Conservation (phyloP, 2,329 filamentous ascomycete genomes). For the Exophiala xenobiotica region DNA sequence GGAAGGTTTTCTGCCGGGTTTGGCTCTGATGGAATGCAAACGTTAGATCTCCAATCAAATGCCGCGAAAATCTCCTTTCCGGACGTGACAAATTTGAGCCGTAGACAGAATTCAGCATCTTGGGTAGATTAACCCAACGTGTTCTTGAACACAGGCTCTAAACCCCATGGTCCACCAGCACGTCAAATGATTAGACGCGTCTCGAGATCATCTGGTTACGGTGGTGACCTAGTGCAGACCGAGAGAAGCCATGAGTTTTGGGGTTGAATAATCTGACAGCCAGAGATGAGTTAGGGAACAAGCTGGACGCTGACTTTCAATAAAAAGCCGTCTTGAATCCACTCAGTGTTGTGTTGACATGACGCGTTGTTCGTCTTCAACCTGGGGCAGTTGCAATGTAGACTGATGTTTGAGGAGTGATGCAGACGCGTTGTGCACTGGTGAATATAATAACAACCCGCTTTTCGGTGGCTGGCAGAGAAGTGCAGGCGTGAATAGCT, state of each 20-base stretch:
- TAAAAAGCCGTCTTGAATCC: no score
- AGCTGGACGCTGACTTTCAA: no score
- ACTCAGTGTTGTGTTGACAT: background rate
- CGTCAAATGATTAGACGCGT: background rate
- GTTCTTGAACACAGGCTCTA: constrained; percentile 4
- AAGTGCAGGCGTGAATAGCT: no score
- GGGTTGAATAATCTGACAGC: no score
- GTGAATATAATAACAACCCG: no score
- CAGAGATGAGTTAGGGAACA: no score
- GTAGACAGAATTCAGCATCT: constrained; percentile 17
- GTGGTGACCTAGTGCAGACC: no score
- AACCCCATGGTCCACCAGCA: constrained; percentile 22
- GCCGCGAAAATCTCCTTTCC: constrained; percentile 11
- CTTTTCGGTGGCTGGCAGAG: no score
- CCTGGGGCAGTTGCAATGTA: no score
- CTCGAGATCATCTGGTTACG: no score
- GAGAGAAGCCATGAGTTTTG: no score
- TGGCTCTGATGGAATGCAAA: constrained; percentile 9
- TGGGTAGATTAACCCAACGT: constrained; percentile 15
- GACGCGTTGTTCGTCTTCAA: background rate
- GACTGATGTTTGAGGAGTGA: background rate
- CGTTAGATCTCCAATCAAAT: constrained; percentile 17
- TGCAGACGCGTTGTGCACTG: no score
- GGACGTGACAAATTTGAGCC: constrained; percentile 5
- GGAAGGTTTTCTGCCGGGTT: constrained; percentile 11